phyloP scores from a whole-genome alignment of 306 rosid species.

The Ochetophila trinervis region DNA sequence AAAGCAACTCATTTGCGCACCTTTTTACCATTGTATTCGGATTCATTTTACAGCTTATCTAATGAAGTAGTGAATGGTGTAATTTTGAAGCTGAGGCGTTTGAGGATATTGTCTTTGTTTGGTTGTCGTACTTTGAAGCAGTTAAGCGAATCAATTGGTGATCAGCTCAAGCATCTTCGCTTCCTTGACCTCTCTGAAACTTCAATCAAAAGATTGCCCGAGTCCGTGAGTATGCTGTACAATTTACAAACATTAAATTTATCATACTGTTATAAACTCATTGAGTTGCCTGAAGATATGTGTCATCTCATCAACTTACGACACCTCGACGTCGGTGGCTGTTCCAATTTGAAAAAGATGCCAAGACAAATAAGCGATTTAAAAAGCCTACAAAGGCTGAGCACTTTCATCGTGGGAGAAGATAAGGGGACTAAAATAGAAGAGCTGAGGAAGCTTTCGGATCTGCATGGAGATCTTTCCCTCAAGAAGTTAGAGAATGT shows the following conservation, averaged over 20 bases:
- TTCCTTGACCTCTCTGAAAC: conserved; percentile 12
- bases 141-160: not conserved
- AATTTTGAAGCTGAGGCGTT: not conserved
- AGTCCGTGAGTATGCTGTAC: conserved; percentile 6
- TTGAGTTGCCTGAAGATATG: conserved; percentile 6
- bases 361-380: conserved; percentile 11
- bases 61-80: not conserved
- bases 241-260: conserved; percentile 21
- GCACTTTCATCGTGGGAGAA: not conserved
- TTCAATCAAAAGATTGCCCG: not conserved
- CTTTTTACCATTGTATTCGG: not conserved
- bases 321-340: not conserved
- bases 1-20: conserved; percentile 5
- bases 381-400: not conserved
- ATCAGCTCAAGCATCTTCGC: not conserved
- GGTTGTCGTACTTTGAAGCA: not conserved
- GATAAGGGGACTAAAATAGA: too few relatives aligned
- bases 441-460: not conserved
- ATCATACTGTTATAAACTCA: not conserved
- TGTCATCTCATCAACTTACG: conserved; percentile 16
- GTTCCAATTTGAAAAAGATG: not conserved
- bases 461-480: conserved; percentile 1
- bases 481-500: conserved; percentile 1
- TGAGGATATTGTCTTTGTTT: conserved; percentile 5
- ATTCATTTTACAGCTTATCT: not conserved